These are phyloP conservation scores for Pezicula rhizophila DNA, from an alignment of 2,329 filamentous ascomycete genomes.

Conservation along the genomic window DNA sequence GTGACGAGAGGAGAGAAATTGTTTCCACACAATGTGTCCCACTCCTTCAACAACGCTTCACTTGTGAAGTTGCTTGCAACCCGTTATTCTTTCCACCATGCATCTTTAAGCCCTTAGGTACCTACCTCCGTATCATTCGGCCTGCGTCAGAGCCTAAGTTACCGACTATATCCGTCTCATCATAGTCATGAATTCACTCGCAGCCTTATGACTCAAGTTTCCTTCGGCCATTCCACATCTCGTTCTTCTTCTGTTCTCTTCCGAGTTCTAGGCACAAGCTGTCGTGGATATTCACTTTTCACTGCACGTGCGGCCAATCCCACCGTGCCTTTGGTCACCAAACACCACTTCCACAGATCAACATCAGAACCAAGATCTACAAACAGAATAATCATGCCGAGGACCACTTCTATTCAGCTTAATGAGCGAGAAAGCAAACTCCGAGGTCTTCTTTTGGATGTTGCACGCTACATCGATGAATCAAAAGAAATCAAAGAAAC, in stretches of 20 bases:
- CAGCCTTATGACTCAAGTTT: neutral
- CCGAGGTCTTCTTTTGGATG: conserved; percentile 72
- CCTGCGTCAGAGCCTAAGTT: no score
- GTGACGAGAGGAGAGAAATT: no score
- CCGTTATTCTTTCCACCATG: no score
- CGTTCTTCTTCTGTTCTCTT: neutral
- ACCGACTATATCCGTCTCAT: no score
- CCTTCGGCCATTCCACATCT: neutral
- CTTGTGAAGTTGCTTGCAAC: no score
- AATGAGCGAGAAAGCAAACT: conserved; percentile 67
- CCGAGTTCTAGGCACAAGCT: no score
- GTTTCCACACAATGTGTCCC: no score
- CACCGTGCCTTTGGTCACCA: neutral
- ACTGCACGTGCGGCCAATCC: no score
- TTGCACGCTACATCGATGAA: conserved; percentile 63
- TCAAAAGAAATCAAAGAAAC: conserved; percentile 44
- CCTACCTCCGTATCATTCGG: no score
- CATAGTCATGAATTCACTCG: neutral
- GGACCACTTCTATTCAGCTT: conserved; percentile 43
- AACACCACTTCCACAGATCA: neutral
- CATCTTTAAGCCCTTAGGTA: no score
- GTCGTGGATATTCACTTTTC: no score
- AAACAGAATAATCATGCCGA: conserved; percentile 13
- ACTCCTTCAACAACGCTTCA: no score
- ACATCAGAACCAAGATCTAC: neutral